Conservation (phyloP, 2,329 filamentous ascomycete genomes). For the Microdochium nivale region DNA sequence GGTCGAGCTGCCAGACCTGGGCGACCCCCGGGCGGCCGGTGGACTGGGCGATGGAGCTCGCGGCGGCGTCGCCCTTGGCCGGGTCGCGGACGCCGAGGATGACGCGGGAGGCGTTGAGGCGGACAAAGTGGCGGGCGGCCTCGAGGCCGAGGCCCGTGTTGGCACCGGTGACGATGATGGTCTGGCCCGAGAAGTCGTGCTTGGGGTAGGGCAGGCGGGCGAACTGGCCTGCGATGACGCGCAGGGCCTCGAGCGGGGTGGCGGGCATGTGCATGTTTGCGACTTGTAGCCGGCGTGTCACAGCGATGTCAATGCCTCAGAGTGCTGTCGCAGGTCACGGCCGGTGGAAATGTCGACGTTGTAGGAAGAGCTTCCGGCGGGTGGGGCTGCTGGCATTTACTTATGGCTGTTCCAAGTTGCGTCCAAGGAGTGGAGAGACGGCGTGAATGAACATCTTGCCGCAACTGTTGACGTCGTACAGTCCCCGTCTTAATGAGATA, state of each 20-base stretch:
- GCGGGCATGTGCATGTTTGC: neutral
- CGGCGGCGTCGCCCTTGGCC: conserved; percentile 6
- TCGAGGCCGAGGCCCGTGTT: conserved; percentile 11
- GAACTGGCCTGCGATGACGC: neutral
- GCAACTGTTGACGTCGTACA: too few relatives aligned
- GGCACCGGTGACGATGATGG: conserved; percentile 10
- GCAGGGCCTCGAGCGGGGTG: neutral
- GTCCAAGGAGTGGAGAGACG: too few relatives aligned
- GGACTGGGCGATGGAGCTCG: neutral
- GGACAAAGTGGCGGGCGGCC: conserved; percentile 10
- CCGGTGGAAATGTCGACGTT: too few relatives aligned
- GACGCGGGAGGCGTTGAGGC: conserved; percentile 8
- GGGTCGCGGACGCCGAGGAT: conserved; percentile 8
- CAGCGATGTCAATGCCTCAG: too few relatives aligned
- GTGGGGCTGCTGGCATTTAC: too few relatives aligned
- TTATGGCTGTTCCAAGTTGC: too few relatives aligned
- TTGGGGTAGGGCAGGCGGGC: neutral
- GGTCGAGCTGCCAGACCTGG: conserved; percentile 30
- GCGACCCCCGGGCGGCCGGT: neutral
- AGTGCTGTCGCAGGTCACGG: too few relatives aligned
- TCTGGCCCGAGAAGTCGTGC: conserved; percentile 1
- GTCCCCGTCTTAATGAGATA: too few relatives aligned
- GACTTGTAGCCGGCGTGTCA: too few relatives aligned
- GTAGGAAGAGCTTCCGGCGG: too few relatives aligned
- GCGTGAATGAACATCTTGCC: too few relatives aligned